phyloP scores from a whole-genome alignment of 2,329 filamentous ascomycete genomes.

The Amauroascus niger region DNA sequence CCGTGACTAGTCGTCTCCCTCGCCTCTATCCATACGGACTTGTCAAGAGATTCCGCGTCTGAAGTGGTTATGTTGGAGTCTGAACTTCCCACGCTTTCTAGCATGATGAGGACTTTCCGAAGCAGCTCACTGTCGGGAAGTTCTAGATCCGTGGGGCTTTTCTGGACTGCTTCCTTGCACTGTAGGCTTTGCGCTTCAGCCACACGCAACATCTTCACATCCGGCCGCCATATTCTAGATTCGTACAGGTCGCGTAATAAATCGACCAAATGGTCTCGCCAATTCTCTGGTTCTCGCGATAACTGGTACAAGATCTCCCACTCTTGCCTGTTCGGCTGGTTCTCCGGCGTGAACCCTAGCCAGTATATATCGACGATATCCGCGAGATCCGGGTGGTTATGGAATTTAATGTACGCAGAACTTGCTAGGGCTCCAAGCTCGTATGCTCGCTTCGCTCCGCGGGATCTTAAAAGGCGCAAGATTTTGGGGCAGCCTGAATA shows the following conservation, averaged over 20 bases:
- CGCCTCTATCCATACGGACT: slow-evolving; percentile 8
- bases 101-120: slow-evolving; percentile 2
- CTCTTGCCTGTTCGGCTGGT: slow-evolving; percentile 18
- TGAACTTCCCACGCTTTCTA: neutral
- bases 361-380: slow-evolving; percentile 17
- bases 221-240: slow-evolving; percentile 9
- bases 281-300: slow-evolving; percentile 7
- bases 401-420: slow-evolving; percentile 4
- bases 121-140: slow-evolving; percentile 3
- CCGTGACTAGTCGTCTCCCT: slow-evolving; percentile 11
- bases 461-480: slow-evolving; percentile 16
- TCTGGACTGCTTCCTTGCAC: neutral
- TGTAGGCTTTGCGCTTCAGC: neutral
- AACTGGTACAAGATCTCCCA: slow-evolving; percentile 20
- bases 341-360: slow-evolving; percentile 17
- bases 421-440: slow-evolving; percentile 14
- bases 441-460: slow-evolving; percentile 18
- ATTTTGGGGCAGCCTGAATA: slow-evolving; percentile 17
- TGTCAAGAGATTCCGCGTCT: neutral
- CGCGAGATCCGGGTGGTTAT: slow-evolving; percentile 18
- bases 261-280: slow-evolving; percentile 8
- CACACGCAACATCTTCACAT: slow-evolving; percentile 12
- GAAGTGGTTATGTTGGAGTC: neutral
- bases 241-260: slow-evolving; percentile 8
- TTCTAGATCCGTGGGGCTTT: neutral